Conservation (phyloP, 257 asterid genomes). For the Apocynum venetum region DNA sequence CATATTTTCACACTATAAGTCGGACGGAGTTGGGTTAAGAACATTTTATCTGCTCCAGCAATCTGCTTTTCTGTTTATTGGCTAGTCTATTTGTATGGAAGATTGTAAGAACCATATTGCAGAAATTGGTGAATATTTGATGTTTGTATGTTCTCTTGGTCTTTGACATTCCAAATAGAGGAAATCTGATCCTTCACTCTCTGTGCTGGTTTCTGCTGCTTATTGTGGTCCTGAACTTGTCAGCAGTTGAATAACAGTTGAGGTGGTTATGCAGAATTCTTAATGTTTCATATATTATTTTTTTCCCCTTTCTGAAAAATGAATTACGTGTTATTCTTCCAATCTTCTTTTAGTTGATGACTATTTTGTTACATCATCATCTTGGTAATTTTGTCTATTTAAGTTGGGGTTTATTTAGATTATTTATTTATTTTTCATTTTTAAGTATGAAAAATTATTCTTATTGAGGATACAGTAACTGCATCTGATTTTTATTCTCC, state of each 20-base stretch:
- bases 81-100: neutral
- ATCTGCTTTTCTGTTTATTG: neutral
- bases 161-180: neutral
- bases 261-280: neutral
- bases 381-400: neutral
- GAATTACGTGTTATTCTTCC: neutral
- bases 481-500: conserved; percentile 22
- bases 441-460: neutral
- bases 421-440: neutral
- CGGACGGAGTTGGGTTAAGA: neutral
- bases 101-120: neutral
- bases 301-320: neutral
- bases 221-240: neutral
- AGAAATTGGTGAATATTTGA: neutral
- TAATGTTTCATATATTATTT: neutral
- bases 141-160: neutral
- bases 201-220: neutral
- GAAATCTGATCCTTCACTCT: neutral
- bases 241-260: neutral
- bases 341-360: neutral
- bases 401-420: neutral
- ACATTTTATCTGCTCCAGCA: neutral
- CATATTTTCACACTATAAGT: neutral
- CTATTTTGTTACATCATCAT: neutral
- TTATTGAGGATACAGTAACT: neutral